Conservation (phyloP, 257 asterid species). For the Solanum boliviense region DNA sequence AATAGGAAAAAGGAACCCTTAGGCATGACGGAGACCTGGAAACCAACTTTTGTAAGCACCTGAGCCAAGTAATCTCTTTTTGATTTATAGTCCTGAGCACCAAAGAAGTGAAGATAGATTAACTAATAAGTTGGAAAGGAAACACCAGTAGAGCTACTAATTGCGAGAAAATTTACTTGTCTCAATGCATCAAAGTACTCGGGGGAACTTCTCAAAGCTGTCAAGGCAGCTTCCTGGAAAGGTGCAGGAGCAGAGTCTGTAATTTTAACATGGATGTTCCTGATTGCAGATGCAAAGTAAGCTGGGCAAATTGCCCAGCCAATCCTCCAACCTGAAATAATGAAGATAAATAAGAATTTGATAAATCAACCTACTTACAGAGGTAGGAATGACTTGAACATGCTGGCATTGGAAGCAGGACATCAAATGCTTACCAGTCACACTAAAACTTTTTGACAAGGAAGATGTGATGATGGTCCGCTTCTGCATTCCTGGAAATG, state of each 20-base stretch:
- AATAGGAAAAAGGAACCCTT: constrained; percentile 72
- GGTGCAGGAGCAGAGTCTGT: constrained; percentile 93
- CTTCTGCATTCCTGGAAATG: constrained; percentile 75
- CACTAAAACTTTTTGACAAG: constrained; percentile 72
- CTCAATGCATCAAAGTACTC: constrained; percentile 39
- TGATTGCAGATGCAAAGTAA: constrained; percentile 62
- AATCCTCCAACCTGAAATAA: constrained; percentile 74
- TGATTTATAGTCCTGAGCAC: constrained; percentile 60
- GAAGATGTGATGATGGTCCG: constrained; percentile 81
- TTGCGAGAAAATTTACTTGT: constrained; percentile 27
- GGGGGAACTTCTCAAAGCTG: constrained; percentile 62
- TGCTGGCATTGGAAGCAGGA: not conserved
- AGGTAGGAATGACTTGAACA: not conserved
- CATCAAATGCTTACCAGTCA: constrained; percentile 43
- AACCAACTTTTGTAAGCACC: constrained; percentile 61
- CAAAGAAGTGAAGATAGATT: not conserved
- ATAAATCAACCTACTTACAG: not conserved
- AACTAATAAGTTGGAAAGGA: not conserved
- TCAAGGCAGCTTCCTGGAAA: constrained; percentile 84
- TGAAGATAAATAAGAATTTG: not conserved
- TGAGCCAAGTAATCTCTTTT: constrained; percentile 52
- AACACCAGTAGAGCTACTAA: not conserved
- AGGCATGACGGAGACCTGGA: constrained; percentile 42
- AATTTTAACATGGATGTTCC: constrained; percentile 60
- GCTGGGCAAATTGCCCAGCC: constrained; percentile 89